Conservation (phyloP, 192 early-diverging fungal species). For the Kappamyces sp. region DNA sequence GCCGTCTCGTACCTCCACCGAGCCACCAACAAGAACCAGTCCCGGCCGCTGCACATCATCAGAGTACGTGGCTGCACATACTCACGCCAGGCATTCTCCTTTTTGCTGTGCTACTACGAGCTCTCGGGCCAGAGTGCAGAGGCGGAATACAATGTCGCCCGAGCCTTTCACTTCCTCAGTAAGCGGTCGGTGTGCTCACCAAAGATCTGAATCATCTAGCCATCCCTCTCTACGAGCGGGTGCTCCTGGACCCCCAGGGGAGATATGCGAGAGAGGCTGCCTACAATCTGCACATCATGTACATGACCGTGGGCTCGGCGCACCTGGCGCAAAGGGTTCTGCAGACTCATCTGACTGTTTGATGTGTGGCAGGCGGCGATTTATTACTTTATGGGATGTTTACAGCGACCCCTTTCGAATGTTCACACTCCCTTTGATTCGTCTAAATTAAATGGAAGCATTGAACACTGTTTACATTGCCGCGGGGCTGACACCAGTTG, state of each 20-base stretch:
- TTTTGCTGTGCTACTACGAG: conserved; percentile 58
- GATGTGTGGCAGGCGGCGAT: too few relatives aligned
- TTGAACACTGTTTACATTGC: too few relatives aligned
- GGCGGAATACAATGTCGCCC: conserved; percentile 76
- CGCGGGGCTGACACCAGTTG: too few relatives aligned
- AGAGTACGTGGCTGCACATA: conserved; percentile 24
- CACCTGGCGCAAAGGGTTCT: conserved; percentile 67
- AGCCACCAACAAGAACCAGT: conserved; percentile 61
- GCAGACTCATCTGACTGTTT: conserved; percentile 60
- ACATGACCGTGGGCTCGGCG: conserved; percentile 64
- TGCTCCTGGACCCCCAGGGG: conserved; percentile 37
- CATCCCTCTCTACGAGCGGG: conserved; percentile 75
- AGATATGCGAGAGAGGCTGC: conserved; percentile 64
- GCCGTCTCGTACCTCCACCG: conserved; percentile 59
- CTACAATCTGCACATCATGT: conserved; percentile 85
- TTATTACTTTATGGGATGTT: too few relatives aligned
- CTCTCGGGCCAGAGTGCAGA: conserved; percentile 46
- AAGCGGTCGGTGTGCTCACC: conserved; percentile 1
- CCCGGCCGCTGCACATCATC: conserved; percentile 63
- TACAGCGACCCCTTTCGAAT: too few relatives aligned
- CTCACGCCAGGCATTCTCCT: conserved; percentile 48
- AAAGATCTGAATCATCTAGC: conserved; percentile 73
- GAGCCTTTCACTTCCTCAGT: conserved; percentile 84
- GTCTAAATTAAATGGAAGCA: too few relatives aligned
- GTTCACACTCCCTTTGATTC: too few relatives aligned